Conservation (phyloP, 2,329 filamentous ascomycete species). For the Periconia digitata region DNA sequence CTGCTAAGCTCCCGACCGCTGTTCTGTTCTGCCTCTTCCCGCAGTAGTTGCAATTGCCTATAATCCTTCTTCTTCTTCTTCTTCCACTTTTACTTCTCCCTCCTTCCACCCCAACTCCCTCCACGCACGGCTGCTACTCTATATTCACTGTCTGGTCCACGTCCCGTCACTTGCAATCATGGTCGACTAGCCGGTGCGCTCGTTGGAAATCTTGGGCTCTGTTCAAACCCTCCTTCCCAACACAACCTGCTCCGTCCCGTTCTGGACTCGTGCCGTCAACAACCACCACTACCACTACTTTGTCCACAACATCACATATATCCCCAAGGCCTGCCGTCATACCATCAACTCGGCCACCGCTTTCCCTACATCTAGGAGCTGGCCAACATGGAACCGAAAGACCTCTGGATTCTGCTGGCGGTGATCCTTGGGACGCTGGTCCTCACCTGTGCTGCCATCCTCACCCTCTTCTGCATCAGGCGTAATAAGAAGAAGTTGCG, state of each 20-base stretch:
- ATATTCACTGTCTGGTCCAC: constrained; percentile 15
- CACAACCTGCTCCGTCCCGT: constrained; percentile 10
- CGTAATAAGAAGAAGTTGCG: constrained; percentile 36
- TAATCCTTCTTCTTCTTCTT: too few species aligned
- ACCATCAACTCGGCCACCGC: not conserved
- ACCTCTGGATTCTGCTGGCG: constrained; percentile 42
- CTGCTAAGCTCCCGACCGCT: constrained; percentile 2
- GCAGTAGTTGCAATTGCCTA: too few species aligned
- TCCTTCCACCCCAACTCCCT: not conserved
- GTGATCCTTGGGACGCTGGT: constrained; percentile 38
- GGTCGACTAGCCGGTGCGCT: constrained; percentile 27
- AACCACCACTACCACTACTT: not conserved
- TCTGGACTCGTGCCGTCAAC: constrained; percentile 2
- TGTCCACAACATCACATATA: not conserved
- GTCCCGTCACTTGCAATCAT: constrained; percentile 20
- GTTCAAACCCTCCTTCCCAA: constrained; percentile 18
- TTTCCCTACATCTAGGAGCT: not conserved
- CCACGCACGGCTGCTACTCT: not conserved
- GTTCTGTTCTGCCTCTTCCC: too few species aligned
- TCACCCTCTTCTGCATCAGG: constrained; percentile 36
- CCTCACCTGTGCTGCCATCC: constrained; percentile 25
- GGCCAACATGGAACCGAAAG: constrained; percentile 31
- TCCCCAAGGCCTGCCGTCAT: not conserved
- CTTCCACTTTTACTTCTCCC: too few species aligned
- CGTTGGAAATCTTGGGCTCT: constrained; percentile 17